phyloP scores from a whole-genome alignment of 2,329 filamentous ascomycete species.

The Grosmannia serpens region DNA sequence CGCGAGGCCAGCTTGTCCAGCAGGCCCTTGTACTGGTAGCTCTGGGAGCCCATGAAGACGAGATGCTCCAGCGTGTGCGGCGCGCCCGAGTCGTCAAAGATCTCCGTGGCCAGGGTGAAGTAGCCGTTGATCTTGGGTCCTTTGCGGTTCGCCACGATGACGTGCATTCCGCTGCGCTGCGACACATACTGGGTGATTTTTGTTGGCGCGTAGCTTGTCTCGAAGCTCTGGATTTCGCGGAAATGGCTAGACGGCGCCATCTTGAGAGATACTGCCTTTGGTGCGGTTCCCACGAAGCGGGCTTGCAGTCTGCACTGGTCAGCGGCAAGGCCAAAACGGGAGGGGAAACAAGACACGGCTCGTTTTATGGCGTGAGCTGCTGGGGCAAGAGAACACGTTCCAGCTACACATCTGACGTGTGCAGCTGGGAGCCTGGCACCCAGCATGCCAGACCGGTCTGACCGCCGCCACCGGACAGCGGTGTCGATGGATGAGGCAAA shows the following conservation, averaged over 20 bases:
- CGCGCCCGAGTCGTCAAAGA: slow-evolving; percentile 91
- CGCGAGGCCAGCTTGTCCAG: slow-evolving; percentile 88
- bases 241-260: slow-evolving; percentile 53
- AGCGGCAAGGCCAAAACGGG: background rate
- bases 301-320: background rate
- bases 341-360: background rate
- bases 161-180: slow-evolving; percentile 83
- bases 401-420: background rate
- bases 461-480: background rate
- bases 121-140: slow-evolving; percentile 94
- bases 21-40: slow-evolving; percentile 87
- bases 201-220: slow-evolving; percentile 80
- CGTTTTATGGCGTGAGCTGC: background rate
- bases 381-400: background rate
- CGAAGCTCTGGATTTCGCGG: slow-evolving; percentile 73
- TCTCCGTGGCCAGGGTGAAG: slow-evolving; percentile 92
- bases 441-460: background rate
- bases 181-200: slow-evolving; percentile 94
- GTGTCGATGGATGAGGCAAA: too few species aligned
- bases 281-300: background rate
- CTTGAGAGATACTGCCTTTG: slow-evolving; percentile 14
- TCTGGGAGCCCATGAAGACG: slow-evolving; percentile 84
- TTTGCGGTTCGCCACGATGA: slow-evolving; percentile 81
- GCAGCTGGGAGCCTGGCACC: background rate
- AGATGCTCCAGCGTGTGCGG: slow-evolving; percentile 79